A percentile compares a stretch with the other conserved stretches of the same genome.
Conservation (phyloP, 192 early-diverging fungal genomes). For the Helicostylum pulchrum region DNA sequence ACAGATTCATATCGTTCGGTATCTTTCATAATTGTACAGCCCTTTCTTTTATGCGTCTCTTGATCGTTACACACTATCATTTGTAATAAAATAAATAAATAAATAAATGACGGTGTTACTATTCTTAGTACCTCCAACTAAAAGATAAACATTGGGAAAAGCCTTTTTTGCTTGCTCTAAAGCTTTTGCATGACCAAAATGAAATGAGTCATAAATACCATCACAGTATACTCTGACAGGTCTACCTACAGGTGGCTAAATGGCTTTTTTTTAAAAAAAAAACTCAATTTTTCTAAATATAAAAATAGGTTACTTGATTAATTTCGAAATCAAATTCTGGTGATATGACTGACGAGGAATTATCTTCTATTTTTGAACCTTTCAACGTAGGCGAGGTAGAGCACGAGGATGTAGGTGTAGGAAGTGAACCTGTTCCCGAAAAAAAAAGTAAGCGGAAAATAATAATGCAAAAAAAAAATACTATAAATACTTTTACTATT, state of each 20-base stretch:
- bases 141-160: slow-evolving; percentile 69
- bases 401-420: too few relatives aligned
- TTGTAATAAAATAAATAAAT: neutral
- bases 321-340: too few relatives aligned
- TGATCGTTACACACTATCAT: slow-evolving; percentile 62
- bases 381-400: neutral
- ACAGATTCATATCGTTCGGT: slow-evolving; percentile 69
- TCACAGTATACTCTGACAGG: slow-evolving; percentile 82
- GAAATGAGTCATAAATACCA: slow-evolving; percentile 84
- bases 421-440: too few relatives aligned
- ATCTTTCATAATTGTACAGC: slow-evolving; percentile 69
- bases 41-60: slow-evolving; percentile 66
- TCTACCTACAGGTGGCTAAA: slow-evolving; percentile 59
- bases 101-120: neutral
- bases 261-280: neutral
- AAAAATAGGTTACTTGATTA: too few relatives aligned
- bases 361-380: neutral
- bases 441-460: too few relatives aligned
- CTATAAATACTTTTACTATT: too few relatives aligned
- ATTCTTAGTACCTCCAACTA: slow-evolving; percentile 59
- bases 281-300: neutral
- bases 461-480: too few relatives aligned
- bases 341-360: neutral
- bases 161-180: slow-evolving; percentile 82
- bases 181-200: slow-evolving; percentile 78